Base-by-base conservation (phyloP, 495 filamentous ascomycete genomes). In the Tuber magnatum region DNA sequence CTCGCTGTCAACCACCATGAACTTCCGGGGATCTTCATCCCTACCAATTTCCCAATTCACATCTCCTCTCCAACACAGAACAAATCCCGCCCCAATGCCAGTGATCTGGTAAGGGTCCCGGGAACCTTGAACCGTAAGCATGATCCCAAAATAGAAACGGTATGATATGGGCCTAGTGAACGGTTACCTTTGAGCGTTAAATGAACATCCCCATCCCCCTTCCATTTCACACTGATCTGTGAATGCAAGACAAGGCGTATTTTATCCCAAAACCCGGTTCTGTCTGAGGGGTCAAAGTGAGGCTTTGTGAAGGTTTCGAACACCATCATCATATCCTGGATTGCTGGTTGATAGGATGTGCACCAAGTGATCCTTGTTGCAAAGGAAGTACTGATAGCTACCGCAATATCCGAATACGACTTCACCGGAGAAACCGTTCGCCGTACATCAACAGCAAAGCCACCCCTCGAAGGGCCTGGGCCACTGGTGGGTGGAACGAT, bases 281-380 rank as follows among this genome's bases (percentile, higher is more conserved):
- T 88, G 61, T 99, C 95, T 1, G 94, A 97, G 8, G 92, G 92
- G 84, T 98, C 95, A 56, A 97, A 86, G 78, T 96, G 93, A 7
- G 93, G 92, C 79, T 98, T 99, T 16, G 94, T 97, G 84, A 99
- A 97, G 0, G 92, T 92, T 85, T 99, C 95, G 75, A 99, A 93
- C 39, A 96, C 93, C 89, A 98, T 97, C 95, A 99, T 99, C 92
- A 97, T 97, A 81, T 99, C 95, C 83, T 99, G 95, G 73, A 99
- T 97, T 18, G 94, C 96, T 40, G 95, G 95, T 77, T 99, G 95
- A 81, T 98, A 98, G 0, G 95, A 97, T 74, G 94, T 92, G 56
- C 94, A 93, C 95, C 95, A 99, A 43, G 94, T 97, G 71, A 98
- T 94, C 73, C 92, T 90, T 12, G 95, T 99, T 14, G 96, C 91